Percentiles rank a stretch among this genome's conserved stretches.
Conservation (phyloP, 2,329 filamentous ascomycete genomes). For the Verticillium nonalfalfae region DNA sequence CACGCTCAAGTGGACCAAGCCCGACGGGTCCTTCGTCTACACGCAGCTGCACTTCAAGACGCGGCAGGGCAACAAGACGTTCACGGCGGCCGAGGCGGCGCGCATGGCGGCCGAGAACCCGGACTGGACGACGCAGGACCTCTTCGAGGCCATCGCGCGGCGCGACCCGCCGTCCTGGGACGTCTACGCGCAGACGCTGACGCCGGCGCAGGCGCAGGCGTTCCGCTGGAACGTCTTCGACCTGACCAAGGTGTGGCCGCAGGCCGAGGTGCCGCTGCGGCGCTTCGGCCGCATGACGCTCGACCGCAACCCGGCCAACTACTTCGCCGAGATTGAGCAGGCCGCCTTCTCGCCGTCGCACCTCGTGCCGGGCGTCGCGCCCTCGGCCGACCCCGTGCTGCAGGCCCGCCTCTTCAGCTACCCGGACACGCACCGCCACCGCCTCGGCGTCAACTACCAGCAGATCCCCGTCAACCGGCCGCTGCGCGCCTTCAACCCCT, state of each 20-base stretch:
- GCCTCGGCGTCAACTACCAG: slow-evolving; percentile 57
- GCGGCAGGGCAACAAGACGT: slow-evolving; percentile 54
- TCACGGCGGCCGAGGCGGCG: slow-evolving; percentile 50
- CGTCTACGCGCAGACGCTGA: slow-evolving; percentile 57
- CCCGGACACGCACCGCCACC: slow-evolving; percentile 56
- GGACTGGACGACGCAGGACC: slow-evolving; percentile 57
- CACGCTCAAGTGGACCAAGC: slow-evolving; percentile 61
- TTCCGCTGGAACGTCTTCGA: slow-evolving; percentile 62
- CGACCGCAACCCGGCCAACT: slow-evolving; percentile 60
- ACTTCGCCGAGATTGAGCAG: slow-evolving; percentile 65
- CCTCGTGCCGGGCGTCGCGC: slow-evolving; percentile 57
- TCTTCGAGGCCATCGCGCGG: slow-evolving; percentile 55
- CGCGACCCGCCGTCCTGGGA: slow-evolving; percentile 59
- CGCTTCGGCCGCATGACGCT: slow-evolving; percentile 57
- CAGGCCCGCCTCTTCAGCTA: slow-evolving; percentile 57
- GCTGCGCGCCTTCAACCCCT: slow-evolving; percentile 54
- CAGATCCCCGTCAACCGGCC: slow-evolving; percentile 58
- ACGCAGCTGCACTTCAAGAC: slow-evolving; percentile 59
- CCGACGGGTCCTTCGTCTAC: slow-evolving; percentile 60
- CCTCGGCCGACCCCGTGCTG: slow-evolving; percentile 56
- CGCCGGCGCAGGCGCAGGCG: slow-evolving; percentile 53
- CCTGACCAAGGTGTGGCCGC: slow-evolving; percentile 64
- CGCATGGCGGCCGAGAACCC: slow-evolving; percentile 51
- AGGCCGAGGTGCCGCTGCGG: slow-evolving; percentile 53
- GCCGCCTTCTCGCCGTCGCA: slow-evolving; percentile 59